A percentile compares a stretch with the other conserved stretches of the same genome.
Conservation (phyloP, 2,329 filamentous ascomycete genomes). For the Neofusicoccum laricinum region DNA sequence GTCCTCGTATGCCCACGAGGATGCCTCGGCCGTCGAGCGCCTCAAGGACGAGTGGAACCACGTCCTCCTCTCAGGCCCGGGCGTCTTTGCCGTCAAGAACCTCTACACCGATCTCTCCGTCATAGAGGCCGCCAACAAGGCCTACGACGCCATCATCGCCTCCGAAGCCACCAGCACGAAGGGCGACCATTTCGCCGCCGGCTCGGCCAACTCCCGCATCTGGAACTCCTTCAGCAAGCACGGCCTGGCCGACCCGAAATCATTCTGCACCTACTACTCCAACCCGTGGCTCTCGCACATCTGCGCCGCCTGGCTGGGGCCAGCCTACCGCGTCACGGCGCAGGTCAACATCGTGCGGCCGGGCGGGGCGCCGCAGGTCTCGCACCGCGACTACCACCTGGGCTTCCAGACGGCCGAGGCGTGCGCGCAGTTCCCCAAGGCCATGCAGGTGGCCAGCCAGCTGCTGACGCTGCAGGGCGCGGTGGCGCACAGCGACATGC, state of each 20-base stretch:
- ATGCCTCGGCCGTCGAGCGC: slow-evolving; percentile 28
- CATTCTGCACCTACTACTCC: slow-evolving; percentile 58
- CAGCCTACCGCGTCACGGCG: slow-evolving; percentile 58
- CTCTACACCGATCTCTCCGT: slow-evolving; percentile 47
- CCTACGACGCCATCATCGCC: slow-evolving; percentile 51
- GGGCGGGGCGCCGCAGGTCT: slow-evolving; percentile 55
- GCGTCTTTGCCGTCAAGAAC: slow-evolving; percentile 57
- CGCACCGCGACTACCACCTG: slow-evolving; percentile 63
- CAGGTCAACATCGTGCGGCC: slow-evolving; percentile 64
- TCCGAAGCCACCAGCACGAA: slow-evolving; percentile 40
- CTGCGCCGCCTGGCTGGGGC: slow-evolving; percentile 57
- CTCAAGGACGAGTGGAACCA: slow-evolving; percentile 62
- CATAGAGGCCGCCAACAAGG: slow-evolving; percentile 47
- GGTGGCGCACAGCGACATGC: slow-evolving; percentile 62
- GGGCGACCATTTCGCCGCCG: slow-evolving; percentile 61
- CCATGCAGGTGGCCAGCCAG: slow-evolving; percentile 54
- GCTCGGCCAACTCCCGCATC: slow-evolving; percentile 58
- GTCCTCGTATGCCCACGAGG: slow-evolving; percentile 32
- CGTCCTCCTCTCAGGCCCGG: slow-evolving; percentile 55
- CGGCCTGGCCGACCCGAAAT: slow-evolving; percentile 48
- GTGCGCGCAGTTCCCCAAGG: slow-evolving; percentile 49
- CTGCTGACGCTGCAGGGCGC: slow-evolving; percentile 62
- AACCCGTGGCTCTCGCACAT: slow-evolving; percentile 58
- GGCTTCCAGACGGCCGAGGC: slow-evolving; percentile 56
- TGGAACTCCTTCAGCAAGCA: slow-evolving; percentile 68